Evolutionary conservation across 305 asterid genomes (phyloP), one percentile per base, ranked within the genome.

Genomic region (Fraxinus baroniana): DNA sequence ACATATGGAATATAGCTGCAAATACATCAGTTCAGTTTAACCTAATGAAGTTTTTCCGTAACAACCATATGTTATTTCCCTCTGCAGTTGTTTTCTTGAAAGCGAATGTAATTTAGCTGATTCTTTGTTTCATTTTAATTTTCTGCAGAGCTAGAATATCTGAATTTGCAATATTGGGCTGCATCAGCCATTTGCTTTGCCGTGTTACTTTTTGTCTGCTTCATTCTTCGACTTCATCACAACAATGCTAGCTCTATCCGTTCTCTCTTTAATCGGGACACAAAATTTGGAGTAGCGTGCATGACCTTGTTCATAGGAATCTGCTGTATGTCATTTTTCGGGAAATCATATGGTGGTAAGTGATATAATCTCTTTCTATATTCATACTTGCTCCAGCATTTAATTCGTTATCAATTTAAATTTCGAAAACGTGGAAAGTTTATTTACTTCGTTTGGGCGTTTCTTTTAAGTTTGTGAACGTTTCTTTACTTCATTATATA

Each of bases 101-200:
- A 36, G 57, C 36, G 0, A 55, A 49, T 52, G 57, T 75, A 33
- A 55, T 66, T 13, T 20, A 73, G 57, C 80, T 35, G 71, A 83
- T 49, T 81, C 30, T 78, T 2, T 64, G 22, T 77, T 80, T 83
- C 79, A 10, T 46, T 75, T 78, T 87, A 41, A 30, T 78, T 39
- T 82, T 79, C 35, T 89, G 66, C 92, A 94, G 99, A 92, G 85
- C 85, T 93, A 76, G 93, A 93, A 81, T 90, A 92, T 84, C 90
- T 92, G 81, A 94, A 83, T 84, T 84, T 89, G 88, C 98, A 87
- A 81, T 94, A 88, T 79, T 96, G 98, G 98, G 95, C 92, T 41
- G 91, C 94, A 37, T 89, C 90, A 68, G 87, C 91, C 60, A 84
- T 92, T 87, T 91, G 98, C 91, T 86, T 92, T 77, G 78, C 87